Conservation (phyloP, 306 rosid species). For the Malus asiatica region DNA sequence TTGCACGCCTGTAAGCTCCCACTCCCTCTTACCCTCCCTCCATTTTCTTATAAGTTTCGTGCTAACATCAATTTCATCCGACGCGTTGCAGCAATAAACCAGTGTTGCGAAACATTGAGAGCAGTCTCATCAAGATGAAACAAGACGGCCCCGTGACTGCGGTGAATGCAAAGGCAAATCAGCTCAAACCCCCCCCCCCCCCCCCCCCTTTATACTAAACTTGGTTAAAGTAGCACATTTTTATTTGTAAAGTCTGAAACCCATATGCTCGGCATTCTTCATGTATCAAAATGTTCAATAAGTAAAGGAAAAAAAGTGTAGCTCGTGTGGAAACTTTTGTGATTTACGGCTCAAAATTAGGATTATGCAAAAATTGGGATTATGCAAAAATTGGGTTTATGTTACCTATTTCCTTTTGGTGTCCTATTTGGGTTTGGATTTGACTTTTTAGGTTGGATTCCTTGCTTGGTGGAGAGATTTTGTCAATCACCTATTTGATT, state of each 20-base stretch:
- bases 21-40: not conserved
- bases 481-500: too few relatives aligned
- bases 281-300: not conserved
- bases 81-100: constrained; percentile 65
- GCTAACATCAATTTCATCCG: constrained; percentile 11
- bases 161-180: constrained; percentile 19
- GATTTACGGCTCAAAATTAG: too few relatives aligned
- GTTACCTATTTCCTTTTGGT: too few relatives aligned
- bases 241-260: constrained; percentile 1
- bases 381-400: too few relatives aligned
- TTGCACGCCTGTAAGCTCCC: constrained; percentile 56
- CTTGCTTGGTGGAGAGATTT: too few relatives aligned
- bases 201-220: not conserved
- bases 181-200: not conserved
- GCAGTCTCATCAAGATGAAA: constrained; percentile 67
- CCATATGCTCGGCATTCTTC: not conserved
- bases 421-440: too few relatives aligned
- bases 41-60: not conserved
- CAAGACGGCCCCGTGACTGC: constrained; percentile 47
- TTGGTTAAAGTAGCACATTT: constrained; percentile 7
- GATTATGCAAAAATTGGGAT: too few relatives aligned
- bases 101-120: constrained; percentile 79
- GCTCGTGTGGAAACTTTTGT: too few relatives aligned
- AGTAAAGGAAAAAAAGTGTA: not conserved
- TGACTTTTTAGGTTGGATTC: too few relatives aligned